Percentiles rank a stretch among this genome's conserved stretches.
Evolutionary conservation across 2,329 filamentous ascomycete genomes (phyloP).

Genomic region (Septoria linicola): DNA sequence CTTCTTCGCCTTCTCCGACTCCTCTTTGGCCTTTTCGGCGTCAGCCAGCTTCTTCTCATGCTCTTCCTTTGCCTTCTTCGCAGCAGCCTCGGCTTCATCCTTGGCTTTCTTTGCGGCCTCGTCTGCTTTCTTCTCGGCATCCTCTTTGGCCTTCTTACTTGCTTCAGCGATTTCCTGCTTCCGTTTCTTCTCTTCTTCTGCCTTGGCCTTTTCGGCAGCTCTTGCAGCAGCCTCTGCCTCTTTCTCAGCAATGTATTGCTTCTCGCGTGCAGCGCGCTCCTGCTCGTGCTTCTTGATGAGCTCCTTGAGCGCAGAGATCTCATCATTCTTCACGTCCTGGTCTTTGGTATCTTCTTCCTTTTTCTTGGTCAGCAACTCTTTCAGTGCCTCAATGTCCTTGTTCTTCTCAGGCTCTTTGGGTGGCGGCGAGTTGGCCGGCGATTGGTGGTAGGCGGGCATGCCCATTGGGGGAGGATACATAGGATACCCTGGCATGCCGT

Average conservation of each 20-base stretch:
- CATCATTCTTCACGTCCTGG: conserved; percentile 28
- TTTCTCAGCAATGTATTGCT: conserved; percentile 25
- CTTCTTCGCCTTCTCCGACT: conserved; percentile 51
- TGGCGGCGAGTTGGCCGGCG: conserved; percentile 31
- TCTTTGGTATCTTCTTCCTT: conserved; percentile 22
- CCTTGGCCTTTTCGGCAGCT: conserved; percentile 40
- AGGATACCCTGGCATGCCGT: conserved; percentile 25
- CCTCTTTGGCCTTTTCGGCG: conserved; percentile 51
- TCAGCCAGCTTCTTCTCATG: conserved; percentile 56
- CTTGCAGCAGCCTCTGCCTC: conserved; percentile 37
- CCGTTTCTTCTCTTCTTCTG: conserved; percentile 53
- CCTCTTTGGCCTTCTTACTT: conserved; percentile 48
- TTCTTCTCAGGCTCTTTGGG: conserved; percentile 28
- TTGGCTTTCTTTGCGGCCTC: conserved; percentile 51
- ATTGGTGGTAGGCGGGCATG: conserved; percentile 25
- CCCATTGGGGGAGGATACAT: conserved; percentile 24
- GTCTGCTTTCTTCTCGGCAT: conserved; percentile 45
- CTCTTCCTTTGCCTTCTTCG: conserved; percentile 47
- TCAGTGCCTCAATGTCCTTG: conserved; percentile 27
- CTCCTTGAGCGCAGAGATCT: conserved; percentile 39
- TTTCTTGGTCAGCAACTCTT: conserved; percentile 27
- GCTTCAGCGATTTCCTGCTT: conserved; percentile 44
- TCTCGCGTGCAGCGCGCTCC: conserved; percentile 34
- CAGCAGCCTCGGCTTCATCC: conserved; percentile 46
- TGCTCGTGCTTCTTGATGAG: conserved; percentile 46